A percentile compares a stretch with the other conserved stretches of the same genome.
These are phyloP conservation scores for Tricholomella constricta DNA, from an alignment of 768 basidiomycete genomes.

Conservation along the genomic window DNA sequence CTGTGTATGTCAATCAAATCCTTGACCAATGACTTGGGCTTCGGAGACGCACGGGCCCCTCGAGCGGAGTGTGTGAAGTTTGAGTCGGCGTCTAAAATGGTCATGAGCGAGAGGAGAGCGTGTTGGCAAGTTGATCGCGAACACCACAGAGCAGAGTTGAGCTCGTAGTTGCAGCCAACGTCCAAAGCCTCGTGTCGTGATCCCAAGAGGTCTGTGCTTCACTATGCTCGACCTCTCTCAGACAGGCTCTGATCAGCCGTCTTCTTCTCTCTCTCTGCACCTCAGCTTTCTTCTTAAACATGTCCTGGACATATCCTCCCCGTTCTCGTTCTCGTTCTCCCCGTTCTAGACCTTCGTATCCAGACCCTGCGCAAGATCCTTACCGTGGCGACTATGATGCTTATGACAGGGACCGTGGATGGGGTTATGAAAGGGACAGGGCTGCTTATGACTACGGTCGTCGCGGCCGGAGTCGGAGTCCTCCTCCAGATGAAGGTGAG, in stretches of 20 bases:
- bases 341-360: slow-evolving; percentile 57
- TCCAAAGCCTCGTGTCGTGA: slow-evolving; percentile 52
- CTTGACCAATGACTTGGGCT: no score
- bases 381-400: slow-evolving; percentile 69
- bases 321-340: slow-evolving; percentile 87
- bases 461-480: slow-evolving; percentile 79
- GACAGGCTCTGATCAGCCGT: slow-evolving; percentile 73
- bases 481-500: slow-evolving; percentile 66
- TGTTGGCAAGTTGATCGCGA: slow-evolving; percentile 58
- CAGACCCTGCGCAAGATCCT: slow-evolving; percentile 57
- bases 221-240: slow-evolving; percentile 84
- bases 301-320: slow-evolving; percentile 84
- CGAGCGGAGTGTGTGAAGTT: slow-evolving; percentile 7
- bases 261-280: slow-evolving; percentile 58
- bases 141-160: slow-evolving; percentile 52
- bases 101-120: slow-evolving; percentile 20
- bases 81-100: slow-evolving; percentile 45
- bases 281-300: slow-evolving; percentile 64
- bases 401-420: slow-evolving; percentile 73
- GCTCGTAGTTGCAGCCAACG: slow-evolving; percentile 45
- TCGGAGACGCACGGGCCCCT: slow-evolving; percentile 19
- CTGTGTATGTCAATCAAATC: no score
- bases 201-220: slow-evolving; percentile 92
- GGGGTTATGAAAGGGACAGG: slow-evolving; percentile 73
- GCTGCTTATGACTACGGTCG: slow-evolving; percentile 66